Evolutionary conservation across 2,329 filamentous ascomycete species (phyloP), one percentile per base, ranked within the genome.

Genomic region (Stachybotrys chartarum): DNA sequence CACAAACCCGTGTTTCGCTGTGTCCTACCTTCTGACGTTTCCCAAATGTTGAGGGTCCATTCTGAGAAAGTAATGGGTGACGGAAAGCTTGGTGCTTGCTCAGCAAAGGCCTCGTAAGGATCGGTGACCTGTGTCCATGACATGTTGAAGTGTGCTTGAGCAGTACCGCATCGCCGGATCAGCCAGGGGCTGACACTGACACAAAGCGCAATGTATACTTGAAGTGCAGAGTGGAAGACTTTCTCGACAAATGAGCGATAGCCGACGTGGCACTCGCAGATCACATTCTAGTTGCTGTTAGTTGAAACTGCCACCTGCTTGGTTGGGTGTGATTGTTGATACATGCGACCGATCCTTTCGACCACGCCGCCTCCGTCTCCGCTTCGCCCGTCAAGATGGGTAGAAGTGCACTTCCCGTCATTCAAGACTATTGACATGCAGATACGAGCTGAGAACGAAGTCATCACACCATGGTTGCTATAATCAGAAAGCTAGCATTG

Each of bases 11-110:
- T 0, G 7, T 4, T 6, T 11, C 6, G 0, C 1, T 32, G 16
- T 24, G 7, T 32, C 52, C 49, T 54, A 63, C 64, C 64, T 5
- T 64, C 53, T 3, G 63, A 58, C 39, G 64, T 51, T 30, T 66
- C 64, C 58, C 60, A 67, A 39, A 66, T 57, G 10, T 64, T 62
- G 30, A 66, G 56, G 50, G 62, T 61, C 64, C 64, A 66, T 53
- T 64, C 63, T 30, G 62, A 59, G 18, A 66, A 60, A 11, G 52
- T 55, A 18, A 60, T 52, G 8, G 58, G 50, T 16, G 60, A 44
- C 14, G 63, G 56, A 1, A 59, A 59, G n/a, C 59, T 56, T 18
- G 58, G 63, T 24, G 64, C 60, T 51, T 62, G 57, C 35, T 60
- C 58, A 24, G 60, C 58, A 55, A 66, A 66, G 7, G 61, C 63